phyloP scores from a whole-genome alignment of 768 basidiomycete species.

The Chalciporus piperatus region DNA sequence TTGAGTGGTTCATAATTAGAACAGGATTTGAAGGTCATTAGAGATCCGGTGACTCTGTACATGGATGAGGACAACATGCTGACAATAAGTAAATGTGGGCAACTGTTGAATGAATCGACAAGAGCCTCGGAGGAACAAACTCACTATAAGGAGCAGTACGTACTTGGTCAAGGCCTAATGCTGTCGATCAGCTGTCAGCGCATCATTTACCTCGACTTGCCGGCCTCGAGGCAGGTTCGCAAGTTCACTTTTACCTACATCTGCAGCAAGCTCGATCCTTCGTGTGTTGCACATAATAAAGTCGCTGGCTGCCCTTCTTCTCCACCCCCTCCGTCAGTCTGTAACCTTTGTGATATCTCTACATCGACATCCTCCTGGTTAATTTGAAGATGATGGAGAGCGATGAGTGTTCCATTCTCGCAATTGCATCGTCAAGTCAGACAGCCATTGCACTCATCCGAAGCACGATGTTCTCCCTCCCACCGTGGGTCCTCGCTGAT shows the following conservation, averaged over 20 bases:
- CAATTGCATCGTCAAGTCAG: conserved; percentile 20
- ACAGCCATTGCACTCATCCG: conserved; percentile 22
- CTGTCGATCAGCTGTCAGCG: too few species aligned
- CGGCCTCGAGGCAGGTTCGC: background rate
- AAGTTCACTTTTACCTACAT: background rate
- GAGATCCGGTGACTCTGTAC: too few species aligned
- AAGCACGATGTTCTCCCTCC: conserved; percentile 15
- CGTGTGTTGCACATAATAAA: background rate
- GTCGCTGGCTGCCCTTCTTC: background rate
- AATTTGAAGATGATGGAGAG: conserved; percentile 2
- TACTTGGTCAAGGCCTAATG: too few species aligned
- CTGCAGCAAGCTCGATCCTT: background rate
- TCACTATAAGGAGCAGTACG: too few species aligned
- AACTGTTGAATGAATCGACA: too few species aligned
- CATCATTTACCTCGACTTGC: background rate
- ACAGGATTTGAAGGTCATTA: too few species aligned
- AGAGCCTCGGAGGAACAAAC: too few species aligned
- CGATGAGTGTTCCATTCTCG: conserved; percentile 26
- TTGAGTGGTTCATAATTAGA: too few species aligned
- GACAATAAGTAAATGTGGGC: too few species aligned
- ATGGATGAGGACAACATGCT: too few species aligned
- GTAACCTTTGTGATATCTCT: too few species aligned
- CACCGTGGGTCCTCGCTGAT: conserved; percentile 16
- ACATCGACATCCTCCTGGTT: background rate
- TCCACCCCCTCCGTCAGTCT: too few species aligned